Conservation (phyloP, 2,329 filamentous ascomycete genomes). For the Trichoderma brevicompactum region DNA sequence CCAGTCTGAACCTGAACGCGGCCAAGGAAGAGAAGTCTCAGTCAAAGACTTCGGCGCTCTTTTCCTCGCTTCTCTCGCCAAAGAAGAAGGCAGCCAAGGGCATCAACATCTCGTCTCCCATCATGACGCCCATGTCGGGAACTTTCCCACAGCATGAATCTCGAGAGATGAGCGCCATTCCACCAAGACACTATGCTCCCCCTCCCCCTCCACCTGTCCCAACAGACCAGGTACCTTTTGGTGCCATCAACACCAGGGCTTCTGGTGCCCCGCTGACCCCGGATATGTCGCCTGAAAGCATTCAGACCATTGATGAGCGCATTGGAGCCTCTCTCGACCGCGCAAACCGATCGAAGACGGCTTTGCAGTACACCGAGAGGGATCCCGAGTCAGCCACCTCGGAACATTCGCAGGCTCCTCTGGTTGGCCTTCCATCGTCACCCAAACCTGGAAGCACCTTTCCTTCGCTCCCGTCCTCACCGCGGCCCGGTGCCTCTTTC, state of each 20-base stretch:
- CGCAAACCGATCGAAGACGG: constrained; percentile 43
- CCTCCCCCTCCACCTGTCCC: constrained; percentile 62
- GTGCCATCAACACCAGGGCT: constrained; percentile 35
- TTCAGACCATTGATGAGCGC: constrained; percentile 60
- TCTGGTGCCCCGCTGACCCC: constrained; percentile 38
- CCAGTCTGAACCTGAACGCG: constrained; percentile 53
- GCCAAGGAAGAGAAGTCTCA: constrained; percentile 54
- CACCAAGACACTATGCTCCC: constrained; percentile 62
- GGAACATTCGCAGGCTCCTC: constrained; percentile 54
- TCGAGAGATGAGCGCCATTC: constrained; percentile 62
- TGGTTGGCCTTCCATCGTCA: constrained; percentile 56
- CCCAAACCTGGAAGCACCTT: constrained; percentile 44
- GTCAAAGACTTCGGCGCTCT: constrained; percentile 62
- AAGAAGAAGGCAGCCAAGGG: constrained; percentile 57
- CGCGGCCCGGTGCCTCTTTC: constrained; percentile 57
- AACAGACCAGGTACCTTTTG: constrained; percentile 49
- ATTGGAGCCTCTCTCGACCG: constrained; percentile 49
- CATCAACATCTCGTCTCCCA: constrained; percentile 66
- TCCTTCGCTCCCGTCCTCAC: constrained; percentile 53
- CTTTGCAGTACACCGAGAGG: constrained; percentile 47
- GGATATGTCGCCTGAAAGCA: constrained; percentile 48
- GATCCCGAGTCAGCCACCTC: constrained; percentile 59
- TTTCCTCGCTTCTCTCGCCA: constrained; percentile 66
- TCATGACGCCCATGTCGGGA: constrained; percentile 65
- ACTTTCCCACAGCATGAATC: constrained; percentile 60